Percentiles rank a stretch among this genome's conserved stretches.
Conservation (phyloP, 805 yeast species). For the Ogataea pilisensis region DNA sequence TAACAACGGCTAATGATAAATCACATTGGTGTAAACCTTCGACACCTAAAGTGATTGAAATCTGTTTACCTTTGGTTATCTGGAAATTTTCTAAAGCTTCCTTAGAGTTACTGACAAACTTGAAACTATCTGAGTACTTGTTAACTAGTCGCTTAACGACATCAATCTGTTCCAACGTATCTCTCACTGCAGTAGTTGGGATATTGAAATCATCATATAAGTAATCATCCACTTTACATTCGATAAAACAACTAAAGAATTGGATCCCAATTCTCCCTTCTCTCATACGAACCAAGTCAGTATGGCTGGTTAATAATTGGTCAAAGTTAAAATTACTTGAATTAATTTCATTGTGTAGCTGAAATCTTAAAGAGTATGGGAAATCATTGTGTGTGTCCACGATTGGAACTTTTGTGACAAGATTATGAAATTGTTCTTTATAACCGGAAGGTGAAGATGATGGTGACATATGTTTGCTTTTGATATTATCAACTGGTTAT, state of each 20-base stretch:
- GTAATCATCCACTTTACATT: constrained; percentile 37
- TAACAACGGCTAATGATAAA: constrained; percentile 41
- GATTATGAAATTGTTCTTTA: not conserved
- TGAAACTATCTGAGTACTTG: constrained; percentile 36
- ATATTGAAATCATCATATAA: constrained; percentile 42
- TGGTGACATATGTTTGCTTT: too few relatives aligned
- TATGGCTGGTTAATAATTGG: constrained; percentile 34
- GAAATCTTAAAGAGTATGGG: constrained; percentile 41
- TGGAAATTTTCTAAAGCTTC: constrained; percentile 37
- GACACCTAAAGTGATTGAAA: constrained; percentile 45
- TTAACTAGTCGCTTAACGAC: constrained; percentile 42
- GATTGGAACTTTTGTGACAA: constrained; percentile 31
- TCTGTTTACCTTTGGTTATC: constrained; percentile 24
- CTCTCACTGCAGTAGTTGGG: constrained; percentile 41
- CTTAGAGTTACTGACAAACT: constrained; percentile 37
- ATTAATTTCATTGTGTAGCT: constrained; percentile 40
- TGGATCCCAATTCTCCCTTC: constrained; percentile 44
- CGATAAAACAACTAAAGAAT: constrained; percentile 44
- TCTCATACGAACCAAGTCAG: constrained; percentile 37
- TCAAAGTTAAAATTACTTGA: constrained; percentile 34
- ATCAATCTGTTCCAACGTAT: constrained; percentile 48
- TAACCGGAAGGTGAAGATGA: too few relatives aligned
- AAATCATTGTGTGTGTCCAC: constrained; percentile 51
- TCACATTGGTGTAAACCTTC: constrained; percentile 52
- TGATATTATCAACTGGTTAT: too few relatives aligned